Evolutionary conservation across 768 basidiomycete species (phyloP).

Genomic region (Basidioascus undulatus): DNA sequence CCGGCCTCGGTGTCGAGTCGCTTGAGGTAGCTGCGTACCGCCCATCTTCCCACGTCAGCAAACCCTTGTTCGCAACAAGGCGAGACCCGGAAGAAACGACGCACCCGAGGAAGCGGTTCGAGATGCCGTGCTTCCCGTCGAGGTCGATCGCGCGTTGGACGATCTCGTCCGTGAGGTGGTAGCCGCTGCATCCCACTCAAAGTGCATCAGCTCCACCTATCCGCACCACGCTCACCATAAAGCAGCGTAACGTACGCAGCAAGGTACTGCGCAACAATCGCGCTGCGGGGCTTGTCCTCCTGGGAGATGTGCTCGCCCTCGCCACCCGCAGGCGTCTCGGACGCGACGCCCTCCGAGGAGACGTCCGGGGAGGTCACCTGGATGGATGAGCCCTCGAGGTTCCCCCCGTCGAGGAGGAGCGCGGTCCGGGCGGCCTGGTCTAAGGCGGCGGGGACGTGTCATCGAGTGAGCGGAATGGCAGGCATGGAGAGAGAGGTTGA

Average conservation of each 20-base stretch:
- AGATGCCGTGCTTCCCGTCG: background rate
- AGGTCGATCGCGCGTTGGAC: background rate
- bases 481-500: background rate
- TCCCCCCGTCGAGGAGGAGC: background rate
- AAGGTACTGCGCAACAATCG: background rate
- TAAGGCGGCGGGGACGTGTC: background rate
- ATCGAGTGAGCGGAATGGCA: background rate
- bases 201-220: too few relatives aligned
- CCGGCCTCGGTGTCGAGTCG: background rate
- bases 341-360: background rate
- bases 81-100: background rate
- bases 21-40: too few relatives aligned
- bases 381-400: background rate
- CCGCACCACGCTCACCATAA: too few relatives aligned
- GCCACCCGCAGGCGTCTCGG: background rate
- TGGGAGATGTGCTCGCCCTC: background rate
- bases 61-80: background rate
- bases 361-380: background rate
- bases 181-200: too few relatives aligned
- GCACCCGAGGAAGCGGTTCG: background rate
- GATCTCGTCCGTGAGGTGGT: background rate
- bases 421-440: background rate
- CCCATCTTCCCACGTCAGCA: background rate
- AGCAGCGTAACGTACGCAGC: too few relatives aligned
- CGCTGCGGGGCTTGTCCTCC: background rate